phyloP scores from a whole-genome alignment of 1,284 basidiomycete species.

The Fomitopsis pinicola region DNA sequence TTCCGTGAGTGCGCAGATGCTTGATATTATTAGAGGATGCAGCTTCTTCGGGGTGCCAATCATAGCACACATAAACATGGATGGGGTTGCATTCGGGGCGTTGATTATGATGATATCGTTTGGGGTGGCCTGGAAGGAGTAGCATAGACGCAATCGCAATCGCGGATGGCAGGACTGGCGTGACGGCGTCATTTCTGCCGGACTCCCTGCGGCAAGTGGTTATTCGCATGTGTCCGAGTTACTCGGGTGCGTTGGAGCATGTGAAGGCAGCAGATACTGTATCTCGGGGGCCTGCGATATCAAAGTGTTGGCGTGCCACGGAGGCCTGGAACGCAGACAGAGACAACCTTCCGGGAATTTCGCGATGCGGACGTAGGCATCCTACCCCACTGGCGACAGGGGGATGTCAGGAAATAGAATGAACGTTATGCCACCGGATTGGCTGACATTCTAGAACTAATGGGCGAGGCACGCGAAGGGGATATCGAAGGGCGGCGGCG shows the following conservation, averaged over 20 bases:
- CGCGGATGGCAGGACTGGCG: neutral
- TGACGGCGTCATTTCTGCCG: neutral
- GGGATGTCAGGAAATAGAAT: neutral
- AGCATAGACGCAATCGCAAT: neutral
- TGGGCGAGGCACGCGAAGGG: constrained; percentile 1
- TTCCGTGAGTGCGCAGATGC: neutral
- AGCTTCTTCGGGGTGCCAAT: neutral
- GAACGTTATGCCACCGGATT: neutral
- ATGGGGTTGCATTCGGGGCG: neutral
- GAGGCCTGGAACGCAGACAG: neutral
- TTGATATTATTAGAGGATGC: neutral
- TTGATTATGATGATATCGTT: neutral
- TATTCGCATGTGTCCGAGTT: neutral
- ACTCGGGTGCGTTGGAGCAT: constrained; percentile 2
- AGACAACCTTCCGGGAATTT: neutral
- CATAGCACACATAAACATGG: neutral
- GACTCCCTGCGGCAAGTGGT: neutral
- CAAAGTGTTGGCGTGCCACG: no score
- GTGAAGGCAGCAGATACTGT: neutral
- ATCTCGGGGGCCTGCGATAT: no score
- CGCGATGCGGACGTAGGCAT: neutral
- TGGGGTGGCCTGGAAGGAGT: neutral
- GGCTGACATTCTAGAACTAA: neutral
- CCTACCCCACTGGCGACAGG: neutral
- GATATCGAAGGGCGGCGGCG: neutral